A percentile compares a stretch with the other conserved stretches of the same genome.
Evolutionary conservation across 2,329 filamentous ascomycete species (phyloP).

Genomic region (Exutisphaerella laricina): DNA sequence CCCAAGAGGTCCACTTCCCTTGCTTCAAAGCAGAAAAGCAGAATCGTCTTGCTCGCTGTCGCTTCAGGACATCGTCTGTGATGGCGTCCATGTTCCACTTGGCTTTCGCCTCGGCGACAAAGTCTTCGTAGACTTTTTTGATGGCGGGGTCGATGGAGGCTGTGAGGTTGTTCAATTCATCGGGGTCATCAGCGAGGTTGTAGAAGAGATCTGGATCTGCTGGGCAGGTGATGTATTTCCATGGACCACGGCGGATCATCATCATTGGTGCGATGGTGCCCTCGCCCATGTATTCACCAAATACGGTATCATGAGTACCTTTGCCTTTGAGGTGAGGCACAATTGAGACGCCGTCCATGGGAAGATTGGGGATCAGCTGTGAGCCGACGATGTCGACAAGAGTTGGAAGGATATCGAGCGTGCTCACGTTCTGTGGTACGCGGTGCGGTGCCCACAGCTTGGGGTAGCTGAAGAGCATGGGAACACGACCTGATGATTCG

Average conservation of each 20-base stretch:
- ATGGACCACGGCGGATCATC: slow-evolving; percentile 85
- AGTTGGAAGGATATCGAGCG: slow-evolving; percentile 83
- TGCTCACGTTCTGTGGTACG: slow-evolving; percentile 79
- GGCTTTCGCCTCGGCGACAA: slow-evolving; percentile 64
- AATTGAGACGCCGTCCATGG: slow-evolving; percentile 78
- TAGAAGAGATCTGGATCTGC: slow-evolving; percentile 80
- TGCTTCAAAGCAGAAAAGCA: slow-evolving; percentile 74
- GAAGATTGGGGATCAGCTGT: slow-evolving; percentile 63
- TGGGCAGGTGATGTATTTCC: slow-evolving; percentile 87
- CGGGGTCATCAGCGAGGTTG: slow-evolving; percentile 69
- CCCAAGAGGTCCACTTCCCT: slow-evolving; percentile 76
- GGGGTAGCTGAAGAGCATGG: slow-evolving; percentile 78
- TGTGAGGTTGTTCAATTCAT: slow-evolving; percentile 69
- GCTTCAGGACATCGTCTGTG: slow-evolving; percentile 65
- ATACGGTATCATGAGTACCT: slow-evolving; percentile 75
- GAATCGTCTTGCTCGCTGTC: slow-evolving; percentile 71
- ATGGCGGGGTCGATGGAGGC: slow-evolving; percentile 36
- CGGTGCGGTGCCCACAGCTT: slow-evolving; percentile 67
- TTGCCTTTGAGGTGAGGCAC: slow-evolving; percentile 68
- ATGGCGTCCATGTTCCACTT: slow-evolving; percentile 81
- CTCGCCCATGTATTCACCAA: slow-evolving; percentile 92
- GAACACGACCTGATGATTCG: slow-evolving; percentile 83
- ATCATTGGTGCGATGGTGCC: slow-evolving; percentile 82
- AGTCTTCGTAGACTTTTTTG: slow-evolving; percentile 49
- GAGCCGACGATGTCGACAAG: slow-evolving; percentile 76